Evolutionary conservation across 2,329 filamentous ascomycete species (phyloP), one percentile per base, ranked within the genome.

Genomic region (Apiospora malaysiana): DNA sequence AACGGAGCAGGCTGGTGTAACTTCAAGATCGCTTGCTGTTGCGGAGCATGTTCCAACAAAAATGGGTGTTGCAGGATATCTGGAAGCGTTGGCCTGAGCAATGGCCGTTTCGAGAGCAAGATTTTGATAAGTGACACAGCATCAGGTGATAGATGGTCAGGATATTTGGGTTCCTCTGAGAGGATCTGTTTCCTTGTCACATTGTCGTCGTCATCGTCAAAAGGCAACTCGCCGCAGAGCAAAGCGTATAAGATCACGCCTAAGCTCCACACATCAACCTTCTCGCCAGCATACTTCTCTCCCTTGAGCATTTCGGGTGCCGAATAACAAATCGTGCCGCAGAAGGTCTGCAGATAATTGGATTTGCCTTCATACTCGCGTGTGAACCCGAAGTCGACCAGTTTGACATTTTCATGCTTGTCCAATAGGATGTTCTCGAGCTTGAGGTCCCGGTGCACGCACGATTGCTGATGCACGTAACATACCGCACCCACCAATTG

Each of bases 221-320:
- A 99, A 0, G 96, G 96, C 51, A 99, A 86, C 81, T 96, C 94
- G 70, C 94, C 94, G 73, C 92, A 94, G 37, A 97, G 84, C 71
- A 97, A 83, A 67, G 94, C 93, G 78, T 95, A 96, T 1, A 96
- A 85, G 72, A 97, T 96, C 70, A 97, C 92, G 16, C 94, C 93
- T 74, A 97, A 80, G 78, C 94, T 96, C 94, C 94, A 99, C 5
- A 99, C 94, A 78, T 99, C 96, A 67, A 99, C 95, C 84, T 98
- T 98, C 84, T 98, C 94, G 37, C 94, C 95, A 0, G 95, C 96
- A 79, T 99, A 99, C 81, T 97, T 98, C 81, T 99, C 96, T 49
- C 95, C 96, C 81, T 96, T 97, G 51, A 99, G 87, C 96, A 99
- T 99, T 82, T 99, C 96, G 2, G 96, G 96, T 2, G 96, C 96